Percentiles rank a stretch among this genome's conserved stretches.
Evolutionary conservation across 331 rosid genomes (phyloP).

Genomic region (Phaseolus coccineus): DNA sequence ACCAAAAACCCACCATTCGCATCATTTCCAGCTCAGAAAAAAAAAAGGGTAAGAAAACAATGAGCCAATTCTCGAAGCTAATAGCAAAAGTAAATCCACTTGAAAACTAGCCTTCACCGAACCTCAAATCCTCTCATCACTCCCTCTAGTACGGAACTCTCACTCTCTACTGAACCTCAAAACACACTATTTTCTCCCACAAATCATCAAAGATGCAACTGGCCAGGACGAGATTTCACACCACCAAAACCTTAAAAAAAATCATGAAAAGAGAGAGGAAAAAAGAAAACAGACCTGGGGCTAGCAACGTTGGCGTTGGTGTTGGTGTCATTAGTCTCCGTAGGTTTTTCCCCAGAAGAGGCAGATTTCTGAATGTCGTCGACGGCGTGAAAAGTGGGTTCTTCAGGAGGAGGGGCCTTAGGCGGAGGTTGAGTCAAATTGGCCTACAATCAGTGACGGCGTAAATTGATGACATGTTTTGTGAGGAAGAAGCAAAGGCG

Average conservation of each 20-base stretch:
- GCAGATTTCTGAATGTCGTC: slow-evolving; percentile 60
- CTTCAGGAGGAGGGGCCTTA: slow-evolving; percentile 53
- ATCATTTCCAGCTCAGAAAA: slow-evolving; percentile 5
- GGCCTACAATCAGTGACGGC: slow-evolving; percentile 49
- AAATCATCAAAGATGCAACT: neutral
- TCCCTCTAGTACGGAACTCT: neutral
- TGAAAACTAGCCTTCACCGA: neutral
- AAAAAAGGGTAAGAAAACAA: neutral
- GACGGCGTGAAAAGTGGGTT: slow-evolving; percentile 45
- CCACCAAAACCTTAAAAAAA: neutral
- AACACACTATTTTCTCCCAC: neutral
- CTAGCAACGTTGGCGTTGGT: slow-evolving; percentile 56
- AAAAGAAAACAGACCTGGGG: slow-evolving; percentile 58
- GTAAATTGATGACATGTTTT: neutral
- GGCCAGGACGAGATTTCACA: neutral
- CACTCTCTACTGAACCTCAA: slow-evolving; percentile 19
- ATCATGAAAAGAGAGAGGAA: neutral
- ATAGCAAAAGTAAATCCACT: slow-evolving; percentile 10
- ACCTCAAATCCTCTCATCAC: neutral
- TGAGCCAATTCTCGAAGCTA: slow-evolving; percentile 16
- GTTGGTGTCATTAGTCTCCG: slow-evolving; percentile 55
- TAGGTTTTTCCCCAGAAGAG: slow-evolving; percentile 57
- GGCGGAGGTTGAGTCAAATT: slow-evolving; percentile 60
- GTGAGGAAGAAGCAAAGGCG: neutral
- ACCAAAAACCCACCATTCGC: slow-evolving; percentile 24